Evolutionary conservation across 2,329 filamentous ascomycete species (phyloP).

Genomic region (Microsporum ferrugineum): DNA sequence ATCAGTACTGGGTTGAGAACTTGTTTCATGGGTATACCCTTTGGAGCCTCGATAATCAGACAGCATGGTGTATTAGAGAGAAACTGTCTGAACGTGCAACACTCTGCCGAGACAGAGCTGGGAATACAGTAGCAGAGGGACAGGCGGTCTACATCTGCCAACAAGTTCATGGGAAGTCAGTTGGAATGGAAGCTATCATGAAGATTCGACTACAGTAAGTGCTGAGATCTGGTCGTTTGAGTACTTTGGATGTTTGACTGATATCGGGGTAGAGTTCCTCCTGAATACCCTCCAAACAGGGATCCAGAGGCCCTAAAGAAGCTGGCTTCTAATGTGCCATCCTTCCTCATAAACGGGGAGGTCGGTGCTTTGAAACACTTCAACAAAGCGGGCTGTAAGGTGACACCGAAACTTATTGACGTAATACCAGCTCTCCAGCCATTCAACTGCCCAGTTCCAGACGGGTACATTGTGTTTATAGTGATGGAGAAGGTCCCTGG

Average conservation of each 20-base stretch:
- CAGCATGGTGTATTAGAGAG: background rate
- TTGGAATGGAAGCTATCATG: conserved; percentile 6
- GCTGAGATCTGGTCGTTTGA: background rate
- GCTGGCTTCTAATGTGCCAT: background rate
- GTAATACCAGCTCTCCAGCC: background rate
- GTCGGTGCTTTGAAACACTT: background rate
- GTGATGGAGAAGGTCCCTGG: conserved; percentile 11
- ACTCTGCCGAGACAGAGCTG: background rate
- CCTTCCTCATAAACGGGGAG: background rate
- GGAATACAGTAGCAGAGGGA: background rate
- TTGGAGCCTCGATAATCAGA: background rate
- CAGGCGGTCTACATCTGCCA: conserved; percentile 7
- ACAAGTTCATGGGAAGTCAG: background rate
- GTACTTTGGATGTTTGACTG: background rate
- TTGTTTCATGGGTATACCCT: background rate
- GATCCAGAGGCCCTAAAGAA: background rate
- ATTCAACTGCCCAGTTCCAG: conserved; percentile 2
- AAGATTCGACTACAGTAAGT: conserved; percentile 11
- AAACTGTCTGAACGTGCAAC: background rate
- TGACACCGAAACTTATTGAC: conserved; percentile 3
- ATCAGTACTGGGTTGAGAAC: background rate
- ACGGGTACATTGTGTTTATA: conserved; percentile 8
- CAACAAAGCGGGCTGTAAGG: background rate
- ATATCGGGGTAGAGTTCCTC: background rate
- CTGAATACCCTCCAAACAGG: background rate